Base-by-base conservation (phyloP, 1,284 basidiomycete genomes). In the Mycena sp. region DNA sequence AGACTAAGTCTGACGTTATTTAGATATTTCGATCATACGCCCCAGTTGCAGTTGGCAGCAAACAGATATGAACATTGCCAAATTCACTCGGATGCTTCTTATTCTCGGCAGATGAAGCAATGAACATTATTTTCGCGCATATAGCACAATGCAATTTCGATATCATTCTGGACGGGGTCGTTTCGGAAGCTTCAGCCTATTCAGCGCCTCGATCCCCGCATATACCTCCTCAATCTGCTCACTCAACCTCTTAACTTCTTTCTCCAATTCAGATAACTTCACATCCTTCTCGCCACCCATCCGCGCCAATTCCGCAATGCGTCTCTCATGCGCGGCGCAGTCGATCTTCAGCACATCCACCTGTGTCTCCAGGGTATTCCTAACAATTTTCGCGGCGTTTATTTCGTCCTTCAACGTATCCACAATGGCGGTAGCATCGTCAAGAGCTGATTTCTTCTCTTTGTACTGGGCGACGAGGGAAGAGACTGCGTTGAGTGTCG, bases 271-370 rank as follows among this genome's bases (percentile, higher is more conserved):
- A 12, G 23, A 12, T 14, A 56, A 38, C 30, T 6, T 12, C 17
- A 32, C 32, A 26, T 56, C 54, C 14, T 46, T 56, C 16, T 37
- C 23, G 10, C 4, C 25, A 6, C 32, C 26, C 1, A 29, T 9
- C 17, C 44, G 21, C 1, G 5, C 25, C 44, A 56, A 9, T 32
- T 56, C 43, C 43, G 17, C 43, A 21, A 55, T 35, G 2, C 40
- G 41, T 5, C 19, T 28, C 30, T 28, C 12, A 6, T 46, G 25
- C n/a, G 17, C 38, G 1, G 43, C 44, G 11, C 30, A 46, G 16
- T 57, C 45, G 12, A 57, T 57, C 19, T 48, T 48, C 14, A 57
- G 55, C 23, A 38, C 45, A 1, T 57, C 45, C 1, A 57, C 9
- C 35, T 57, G 25, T 19, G 25, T 37, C 6, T 38, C 25, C 4